phyloP scores from a whole-genome alignment of 2,329 filamentous ascomycete species.

The Diaporthe eres region DNA sequence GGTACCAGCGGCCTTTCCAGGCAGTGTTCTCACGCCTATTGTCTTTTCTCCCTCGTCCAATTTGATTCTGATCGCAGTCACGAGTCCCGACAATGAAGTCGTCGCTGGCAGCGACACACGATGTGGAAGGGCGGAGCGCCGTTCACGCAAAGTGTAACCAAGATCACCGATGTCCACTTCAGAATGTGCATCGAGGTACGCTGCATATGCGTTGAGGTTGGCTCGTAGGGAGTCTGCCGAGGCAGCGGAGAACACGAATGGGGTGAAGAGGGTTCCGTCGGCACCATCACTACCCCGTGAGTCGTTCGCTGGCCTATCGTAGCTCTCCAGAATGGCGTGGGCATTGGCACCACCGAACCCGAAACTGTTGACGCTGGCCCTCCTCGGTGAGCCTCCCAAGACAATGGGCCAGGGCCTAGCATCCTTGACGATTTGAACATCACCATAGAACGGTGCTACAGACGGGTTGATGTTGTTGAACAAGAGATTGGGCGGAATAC shows the following conservation, averaged over 20 bases:
- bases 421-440: constrained; percentile 43
- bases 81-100: not conserved
- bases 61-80: not conserved
- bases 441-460: constrained; percentile 48
- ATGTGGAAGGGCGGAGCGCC: constrained; percentile 46
- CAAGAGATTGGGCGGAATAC: constrained; percentile 54
- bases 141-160: constrained; percentile 46
- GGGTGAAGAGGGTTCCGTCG: constrained; percentile 41
- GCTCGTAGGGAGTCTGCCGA: constrained; percentile 48
- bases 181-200: constrained; percentile 43
- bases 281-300: not conserved
- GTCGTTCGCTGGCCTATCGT: not conserved
- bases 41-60: not conserved
- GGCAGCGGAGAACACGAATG: constrained; percentile 50
- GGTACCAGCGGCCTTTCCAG: not conserved
- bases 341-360: constrained; percentile 40
- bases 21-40: not conserved
- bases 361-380: constrained; percentile 42
- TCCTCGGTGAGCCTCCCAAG: not conserved
- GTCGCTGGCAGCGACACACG: constrained; percentile 46
- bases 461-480: constrained; percentile 52
- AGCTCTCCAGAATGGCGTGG: constrained; percentile 26
- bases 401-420: constrained; percentile 7
- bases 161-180: constrained; percentile 42
- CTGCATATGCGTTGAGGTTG: constrained; percentile 43